Conservation (phyloP, 257 asterid species). For the Anisodus acutangulus region DNA sequence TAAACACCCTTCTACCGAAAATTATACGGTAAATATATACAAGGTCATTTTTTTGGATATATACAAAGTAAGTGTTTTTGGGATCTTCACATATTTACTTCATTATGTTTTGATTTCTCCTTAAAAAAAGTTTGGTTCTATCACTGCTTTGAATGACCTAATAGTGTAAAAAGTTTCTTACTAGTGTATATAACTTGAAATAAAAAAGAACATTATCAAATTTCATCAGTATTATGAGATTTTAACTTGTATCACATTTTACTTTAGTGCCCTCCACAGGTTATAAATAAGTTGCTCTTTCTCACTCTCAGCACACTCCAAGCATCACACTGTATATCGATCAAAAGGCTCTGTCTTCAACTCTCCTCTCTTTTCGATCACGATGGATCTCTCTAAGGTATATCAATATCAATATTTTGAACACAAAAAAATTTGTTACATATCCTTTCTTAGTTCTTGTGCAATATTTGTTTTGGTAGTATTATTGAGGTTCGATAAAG, state of each 20-base stretch:
- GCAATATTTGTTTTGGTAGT: background rate
- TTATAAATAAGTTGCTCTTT: slow-evolving; percentile 26
- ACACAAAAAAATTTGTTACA: background rate
- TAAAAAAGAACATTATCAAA: background rate
- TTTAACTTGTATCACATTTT: background rate
- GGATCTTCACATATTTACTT: too few relatives aligned
- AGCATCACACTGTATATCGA: too few relatives aligned
- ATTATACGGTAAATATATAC: too few relatives aligned
- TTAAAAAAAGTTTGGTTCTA: too few relatives aligned
- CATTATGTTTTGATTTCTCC: too few relatives aligned
- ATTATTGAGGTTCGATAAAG: too few relatives aligned
- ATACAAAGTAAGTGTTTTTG: too few relatives aligned
- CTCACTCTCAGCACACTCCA: slow-evolving; percentile 20
- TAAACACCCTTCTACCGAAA: too few relatives aligned
- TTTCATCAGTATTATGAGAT: background rate
- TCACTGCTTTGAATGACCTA: too few relatives aligned
- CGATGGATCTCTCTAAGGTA: slow-evolving; percentile 28
- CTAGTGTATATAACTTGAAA: too few relatives aligned
- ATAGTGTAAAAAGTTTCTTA: too few relatives aligned
- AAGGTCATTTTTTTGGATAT: too few relatives aligned
- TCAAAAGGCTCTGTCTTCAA: background rate
- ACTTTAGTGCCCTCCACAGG: slow-evolving; percentile 6
- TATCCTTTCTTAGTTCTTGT: background rate
- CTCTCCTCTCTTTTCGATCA: slow-evolving; percentile 1
- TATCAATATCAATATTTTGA: background rate